These are phyloP conservation scores for Pseudotsuga menziesii DNA, from an alignment of 75 land plant species.

Conservation along the genomic window DNA sequence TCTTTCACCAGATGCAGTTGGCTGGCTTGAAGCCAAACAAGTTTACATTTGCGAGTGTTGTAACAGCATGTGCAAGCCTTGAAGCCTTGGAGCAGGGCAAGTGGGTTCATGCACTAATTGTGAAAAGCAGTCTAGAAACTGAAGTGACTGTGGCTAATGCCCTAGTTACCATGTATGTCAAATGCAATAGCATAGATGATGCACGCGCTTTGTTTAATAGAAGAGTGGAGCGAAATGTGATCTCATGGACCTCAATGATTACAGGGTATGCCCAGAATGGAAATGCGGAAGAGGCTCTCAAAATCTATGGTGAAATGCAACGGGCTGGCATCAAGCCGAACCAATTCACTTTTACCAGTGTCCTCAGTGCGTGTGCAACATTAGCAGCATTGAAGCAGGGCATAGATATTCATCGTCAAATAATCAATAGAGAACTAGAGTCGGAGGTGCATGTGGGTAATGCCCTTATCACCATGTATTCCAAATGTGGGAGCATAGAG, in stretches of 20 bases:
- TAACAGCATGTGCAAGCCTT: neutral
- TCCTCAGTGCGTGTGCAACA: conserved; percentile 29
- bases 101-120: neutral
- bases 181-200: conserved; percentile 12
- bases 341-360: conserved; percentile 33
- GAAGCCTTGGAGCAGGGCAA: conserved; percentile 8
- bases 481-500: conserved; percentile 11
- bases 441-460: neutral
- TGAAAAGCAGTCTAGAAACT: neutral
- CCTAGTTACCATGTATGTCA: conserved; percentile 15
- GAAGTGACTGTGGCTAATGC: neutral
- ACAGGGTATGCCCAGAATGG: conserved; percentile 24
- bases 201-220: conserved; percentile 4
- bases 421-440: neutral
- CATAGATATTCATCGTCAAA: conserved; percentile 20
- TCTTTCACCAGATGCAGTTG: conserved; percentile 2
- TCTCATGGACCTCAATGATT: conserved; percentile 31
- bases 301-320: conserved; percentile 36
- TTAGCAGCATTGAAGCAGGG: conserved; percentile 20
- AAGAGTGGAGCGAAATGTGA: neutral
- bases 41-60: neutral
- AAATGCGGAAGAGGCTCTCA: conserved; percentile 16
- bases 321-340: conserved; percentile 23
- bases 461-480: conserved; percentile 14
- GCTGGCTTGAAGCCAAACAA: neutral